Percentiles rank a stretch among this genome's conserved stretches.
These are phyloP conservation scores for Lycium barbarum DNA, from an alignment of 257 asterid genomes.

Conservation along the genomic window DNA sequence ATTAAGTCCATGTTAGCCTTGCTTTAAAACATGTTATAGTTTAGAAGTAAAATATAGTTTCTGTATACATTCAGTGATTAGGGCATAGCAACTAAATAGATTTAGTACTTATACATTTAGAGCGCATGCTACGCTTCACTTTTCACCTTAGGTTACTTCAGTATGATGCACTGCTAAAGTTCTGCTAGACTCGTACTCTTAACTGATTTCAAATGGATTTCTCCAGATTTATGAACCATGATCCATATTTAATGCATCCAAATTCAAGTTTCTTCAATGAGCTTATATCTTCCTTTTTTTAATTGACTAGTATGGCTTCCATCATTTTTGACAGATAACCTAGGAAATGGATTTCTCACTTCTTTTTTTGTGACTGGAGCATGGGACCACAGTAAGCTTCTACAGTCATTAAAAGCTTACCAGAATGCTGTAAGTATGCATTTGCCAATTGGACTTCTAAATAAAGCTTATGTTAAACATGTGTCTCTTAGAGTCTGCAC, in stretches of 20 bases:
- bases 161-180: neutral
- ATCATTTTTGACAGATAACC: constrained; percentile 63
- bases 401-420: constrained; percentile 86
- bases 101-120: neutral
- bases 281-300: neutral
- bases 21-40: neutral
- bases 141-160: constrained; percentile 23
- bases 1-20: neutral
- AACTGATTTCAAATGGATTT: neutral
- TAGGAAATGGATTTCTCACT: constrained; percentile 89
- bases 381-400: constrained; percentile 81
- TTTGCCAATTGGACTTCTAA: neutral
- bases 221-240: neutral
- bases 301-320: constrained; percentile 14
- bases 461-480: neutral
- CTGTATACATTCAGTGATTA: neutral
- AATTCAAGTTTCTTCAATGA: constrained; percentile 21
- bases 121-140: neutral
- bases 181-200: neutral
- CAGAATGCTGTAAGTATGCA: constrained; percentile 87
- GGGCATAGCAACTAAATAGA: neutral
- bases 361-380: constrained; percentile 88
- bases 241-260: constrained; percentile 7
- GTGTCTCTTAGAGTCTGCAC: neutral
- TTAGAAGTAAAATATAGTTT: neutral